Evolutionary conservation across 176 grass and related monocot species (phyloP).

Genomic region (Juncus inflexus): DNA sequence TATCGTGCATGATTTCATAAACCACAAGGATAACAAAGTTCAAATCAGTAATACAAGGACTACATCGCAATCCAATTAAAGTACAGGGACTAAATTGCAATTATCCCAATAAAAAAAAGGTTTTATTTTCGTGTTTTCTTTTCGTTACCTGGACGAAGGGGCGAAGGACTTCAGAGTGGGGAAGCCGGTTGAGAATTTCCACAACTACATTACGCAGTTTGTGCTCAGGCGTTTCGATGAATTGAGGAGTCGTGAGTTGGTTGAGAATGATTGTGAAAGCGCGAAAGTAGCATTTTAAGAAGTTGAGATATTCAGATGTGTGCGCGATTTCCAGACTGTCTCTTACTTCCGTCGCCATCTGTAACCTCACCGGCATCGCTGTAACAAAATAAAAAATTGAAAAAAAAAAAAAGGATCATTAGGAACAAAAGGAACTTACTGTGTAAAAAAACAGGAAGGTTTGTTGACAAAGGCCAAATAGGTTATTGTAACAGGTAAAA

Average conservation of each 20-base stretch:
- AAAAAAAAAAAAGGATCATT: background rate
- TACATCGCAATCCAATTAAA: too few species aligned
- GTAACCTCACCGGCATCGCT: constrained; percentile 72
- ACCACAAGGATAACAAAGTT: too few species aligned
- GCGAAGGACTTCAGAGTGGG: constrained; percentile 94
- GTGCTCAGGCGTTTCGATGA: constrained; percentile 71
- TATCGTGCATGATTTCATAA: too few species aligned
- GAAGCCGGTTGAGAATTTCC: constrained; percentile 94
- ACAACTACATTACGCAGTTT: constrained; percentile 94
- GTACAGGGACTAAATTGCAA: too few species aligned
- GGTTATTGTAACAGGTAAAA: background rate
- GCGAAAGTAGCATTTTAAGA: constrained; percentile 86
- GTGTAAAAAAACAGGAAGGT: background rate
- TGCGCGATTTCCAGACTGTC: constrained; percentile 93
- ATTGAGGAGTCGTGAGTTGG: constrained; percentile 56
- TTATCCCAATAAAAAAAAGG: too few species aligned
- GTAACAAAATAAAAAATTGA: constrained; percentile 11
- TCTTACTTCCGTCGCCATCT: constrained; percentile 85
- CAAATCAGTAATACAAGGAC: too few species aligned
- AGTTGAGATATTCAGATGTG: constrained; percentile 94
- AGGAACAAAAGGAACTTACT: background rate
- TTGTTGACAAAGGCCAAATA: background rate
- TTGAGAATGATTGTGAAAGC: constrained; percentile 88
- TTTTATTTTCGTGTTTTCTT: background rate
- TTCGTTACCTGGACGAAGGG: constrained; percentile 57